A percentile compares a stretch with the other conserved stretches of the same genome.
phyloP scores from a whole-genome alignment of 345 rosid species.

The Psidium friedrichsthalianum region DNA sequence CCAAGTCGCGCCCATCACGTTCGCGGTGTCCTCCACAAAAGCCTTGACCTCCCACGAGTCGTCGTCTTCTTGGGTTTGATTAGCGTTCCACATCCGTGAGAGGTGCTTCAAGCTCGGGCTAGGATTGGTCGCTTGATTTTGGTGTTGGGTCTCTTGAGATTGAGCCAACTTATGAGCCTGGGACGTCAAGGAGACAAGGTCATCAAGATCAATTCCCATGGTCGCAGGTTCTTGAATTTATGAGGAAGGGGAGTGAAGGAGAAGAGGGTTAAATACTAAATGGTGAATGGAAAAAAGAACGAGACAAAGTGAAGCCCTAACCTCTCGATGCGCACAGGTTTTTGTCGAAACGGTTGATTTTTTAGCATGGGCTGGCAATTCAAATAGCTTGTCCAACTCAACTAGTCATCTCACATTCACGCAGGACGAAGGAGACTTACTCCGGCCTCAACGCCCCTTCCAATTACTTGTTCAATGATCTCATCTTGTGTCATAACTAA shows the following conservation, averaged over 20 bases:
- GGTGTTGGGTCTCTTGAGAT: background rate
- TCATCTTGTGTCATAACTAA: background rate
- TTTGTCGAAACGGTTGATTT: slow-evolving; percentile 19
- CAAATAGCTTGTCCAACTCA: slow-evolving; percentile 5
- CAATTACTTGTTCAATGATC: background rate
- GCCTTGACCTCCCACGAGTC: slow-evolving; percentile 97
- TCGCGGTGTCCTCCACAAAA: slow-evolving; percentile 72
- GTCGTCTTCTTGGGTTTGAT: slow-evolving; percentile 30
- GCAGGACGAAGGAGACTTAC: slow-evolving; percentile 2
- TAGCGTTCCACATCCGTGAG: slow-evolving; percentile 13
- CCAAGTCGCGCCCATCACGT: slow-evolving; percentile 78
- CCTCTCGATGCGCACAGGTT: slow-evolving; percentile 19
- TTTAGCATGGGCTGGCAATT: slow-evolving; percentile 8
- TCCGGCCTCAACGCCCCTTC: slow-evolving; percentile 35
- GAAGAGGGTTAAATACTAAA: slow-evolving; percentile 25
- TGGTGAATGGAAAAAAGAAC: slow-evolving; percentile 1
- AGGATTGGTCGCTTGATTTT: background rate
- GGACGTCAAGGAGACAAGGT: slow-evolving; percentile 21
- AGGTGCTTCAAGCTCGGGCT: background rate
- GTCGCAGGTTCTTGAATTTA: slow-evolving; percentile 10
- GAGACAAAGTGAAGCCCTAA: slow-evolving; percentile 24
- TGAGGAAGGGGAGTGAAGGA: slow-evolving; percentile 6
- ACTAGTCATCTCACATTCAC: slow-evolving; percentile 1
- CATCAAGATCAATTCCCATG: slow-evolving; percentile 35
- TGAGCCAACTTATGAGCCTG: slow-evolving; percentile 11